These are phyloP conservation scores for Colletotrichum falcatum DNA, from an alignment of 2,329 filamentous ascomycete genomes.

Conservation along the genomic window DNA sequence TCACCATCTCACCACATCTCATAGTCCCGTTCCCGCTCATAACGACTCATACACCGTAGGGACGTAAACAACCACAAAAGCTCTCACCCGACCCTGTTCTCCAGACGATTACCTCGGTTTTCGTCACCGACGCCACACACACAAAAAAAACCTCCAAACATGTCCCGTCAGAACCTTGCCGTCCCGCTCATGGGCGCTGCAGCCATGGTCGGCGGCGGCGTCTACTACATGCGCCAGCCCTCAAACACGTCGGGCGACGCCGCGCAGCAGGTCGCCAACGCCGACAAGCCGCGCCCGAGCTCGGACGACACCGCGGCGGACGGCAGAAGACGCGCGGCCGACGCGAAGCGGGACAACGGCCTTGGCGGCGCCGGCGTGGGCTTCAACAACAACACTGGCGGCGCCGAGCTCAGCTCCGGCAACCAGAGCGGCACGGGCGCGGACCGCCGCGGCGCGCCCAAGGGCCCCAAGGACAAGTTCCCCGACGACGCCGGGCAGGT, in stretches of 20 bases:
- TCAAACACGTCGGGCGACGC: constrained; percentile 19
- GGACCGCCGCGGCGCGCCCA: constrained; percentile 41
- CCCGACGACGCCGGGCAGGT: constrained; percentile 51
- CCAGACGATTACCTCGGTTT: background rate
- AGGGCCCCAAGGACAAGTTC: constrained; percentile 48
- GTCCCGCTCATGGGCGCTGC: constrained; percentile 30
- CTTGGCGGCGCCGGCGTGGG: constrained; percentile 50
- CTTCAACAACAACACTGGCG: constrained; percentile 47
- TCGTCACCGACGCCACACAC: background rate
- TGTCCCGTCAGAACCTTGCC: constrained; percentile 30
- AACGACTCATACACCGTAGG: too few species aligned
- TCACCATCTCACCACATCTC: background rate
- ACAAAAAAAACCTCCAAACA: background rate
- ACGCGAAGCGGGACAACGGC: constrained; percentile 48
- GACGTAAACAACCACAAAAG: background rate
- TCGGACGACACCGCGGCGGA: constrained; percentile 27
- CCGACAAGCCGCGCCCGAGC: constrained; percentile 20
- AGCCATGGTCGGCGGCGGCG: constrained; percentile 32
- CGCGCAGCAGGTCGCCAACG: constrained; percentile 20
- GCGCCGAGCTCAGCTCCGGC: constrained; percentile 46
- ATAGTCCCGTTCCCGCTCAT: background rate
- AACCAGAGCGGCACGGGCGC: constrained; percentile 42
- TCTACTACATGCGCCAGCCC: constrained; percentile 36
- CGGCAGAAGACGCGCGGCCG: constrained; percentile 38
- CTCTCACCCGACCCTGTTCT: too few species aligned